phyloP scores from a whole-genome alignment of 345 rosid genomes.

The Arabis hirsuta region DNA sequence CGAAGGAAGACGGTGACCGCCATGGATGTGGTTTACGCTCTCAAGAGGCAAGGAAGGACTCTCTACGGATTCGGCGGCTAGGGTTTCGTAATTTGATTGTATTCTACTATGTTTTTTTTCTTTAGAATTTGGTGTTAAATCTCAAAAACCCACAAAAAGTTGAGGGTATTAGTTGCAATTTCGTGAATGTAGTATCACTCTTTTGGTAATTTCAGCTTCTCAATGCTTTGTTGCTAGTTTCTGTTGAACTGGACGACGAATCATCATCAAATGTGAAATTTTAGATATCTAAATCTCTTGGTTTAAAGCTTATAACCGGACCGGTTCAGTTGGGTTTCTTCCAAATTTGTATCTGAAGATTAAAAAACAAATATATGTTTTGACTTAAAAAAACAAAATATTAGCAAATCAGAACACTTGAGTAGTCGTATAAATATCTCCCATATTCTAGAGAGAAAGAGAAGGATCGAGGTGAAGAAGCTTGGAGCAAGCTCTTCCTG shows the following conservation, averaged over 20 bases:
- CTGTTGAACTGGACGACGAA: not conserved
- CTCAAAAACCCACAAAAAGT: not conserved
- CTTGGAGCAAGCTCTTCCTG: not conserved
- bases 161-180: not conserved
- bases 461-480: slow-evolving; percentile 13
- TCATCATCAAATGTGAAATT: not conserved
- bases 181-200: not conserved
- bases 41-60: slow-evolving; percentile 36
- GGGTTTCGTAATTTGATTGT: not conserved
- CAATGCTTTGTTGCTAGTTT: too few relatives aligned
- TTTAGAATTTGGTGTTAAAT: not conserved
- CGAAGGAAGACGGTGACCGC: slow-evolving; percentile 39
- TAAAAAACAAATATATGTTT: too few relatives aligned
- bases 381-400: not conserved
- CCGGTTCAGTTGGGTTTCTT: not conserved
- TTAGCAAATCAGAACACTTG: not conserved
- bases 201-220: not conserved
- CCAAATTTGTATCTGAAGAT: too few relatives aligned
- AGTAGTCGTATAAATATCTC: not conserved
- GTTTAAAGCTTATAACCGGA: not conserved
- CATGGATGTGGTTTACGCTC: slow-evolving; percentile 36
- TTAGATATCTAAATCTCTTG: not conserved
- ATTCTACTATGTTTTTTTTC: not conserved
- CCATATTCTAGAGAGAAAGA: slow-evolving; percentile 27
- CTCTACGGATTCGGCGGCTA: slow-evolving; percentile 39